These are phyloP conservation scores for Metschnikowia orientalis DNA, from an alignment of 805 yeast genomes.

Conservation along the genomic window DNA sequence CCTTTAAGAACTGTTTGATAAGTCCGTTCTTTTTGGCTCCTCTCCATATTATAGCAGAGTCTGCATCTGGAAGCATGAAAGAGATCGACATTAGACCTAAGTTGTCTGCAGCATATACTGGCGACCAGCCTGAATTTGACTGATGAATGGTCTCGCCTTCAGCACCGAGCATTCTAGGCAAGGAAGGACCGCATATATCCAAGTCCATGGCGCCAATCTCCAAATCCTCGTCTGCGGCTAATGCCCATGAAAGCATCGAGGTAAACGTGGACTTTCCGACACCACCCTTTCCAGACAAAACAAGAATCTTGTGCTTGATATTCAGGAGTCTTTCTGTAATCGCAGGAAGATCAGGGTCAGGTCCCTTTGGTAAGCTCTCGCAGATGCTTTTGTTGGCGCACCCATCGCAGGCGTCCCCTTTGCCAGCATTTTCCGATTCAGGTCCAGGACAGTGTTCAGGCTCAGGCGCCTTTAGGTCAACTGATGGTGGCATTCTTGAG, in stretches of 20 bases:
- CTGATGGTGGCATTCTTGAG: conserved; percentile 26
- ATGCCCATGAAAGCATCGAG: conserved; percentile 93
- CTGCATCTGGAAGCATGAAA: conserved; percentile 88
- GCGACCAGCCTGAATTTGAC: conserved; percentile 92
- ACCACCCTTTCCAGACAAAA: conserved; percentile 85
- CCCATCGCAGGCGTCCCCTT: conserved; percentile 88
- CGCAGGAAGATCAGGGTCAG: conserved; percentile 85
- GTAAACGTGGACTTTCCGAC: conserved; percentile 98
- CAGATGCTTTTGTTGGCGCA: conserved; percentile 94
- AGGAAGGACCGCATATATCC: conserved; percentile 96
- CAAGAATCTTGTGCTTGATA: conserved; percentile 73
- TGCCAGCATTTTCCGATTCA: conserved; percentile 89
- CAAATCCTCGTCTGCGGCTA: conserved; percentile 69
- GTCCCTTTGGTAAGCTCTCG: conserved; percentile 84
- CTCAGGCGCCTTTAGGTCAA: conserved; percentile 54
- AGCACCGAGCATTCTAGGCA: conserved; percentile 93
- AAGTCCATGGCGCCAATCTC: conserved; percentile 97
- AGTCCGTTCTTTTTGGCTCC: conserved; percentile 94
- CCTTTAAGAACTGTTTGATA: conserved; percentile 88
- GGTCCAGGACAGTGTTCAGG: conserved; percentile 99
- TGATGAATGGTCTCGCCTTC: conserved; percentile 81
- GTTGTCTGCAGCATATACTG: conserved; percentile 93
- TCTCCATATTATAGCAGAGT: conserved; percentile 94
- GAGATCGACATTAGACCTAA: conserved; percentile 94
- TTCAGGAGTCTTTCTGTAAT: conserved; percentile 64